Base-by-base conservation (phyloP, 768 basidiomycete genomes). In the Chiua virens region DNA sequence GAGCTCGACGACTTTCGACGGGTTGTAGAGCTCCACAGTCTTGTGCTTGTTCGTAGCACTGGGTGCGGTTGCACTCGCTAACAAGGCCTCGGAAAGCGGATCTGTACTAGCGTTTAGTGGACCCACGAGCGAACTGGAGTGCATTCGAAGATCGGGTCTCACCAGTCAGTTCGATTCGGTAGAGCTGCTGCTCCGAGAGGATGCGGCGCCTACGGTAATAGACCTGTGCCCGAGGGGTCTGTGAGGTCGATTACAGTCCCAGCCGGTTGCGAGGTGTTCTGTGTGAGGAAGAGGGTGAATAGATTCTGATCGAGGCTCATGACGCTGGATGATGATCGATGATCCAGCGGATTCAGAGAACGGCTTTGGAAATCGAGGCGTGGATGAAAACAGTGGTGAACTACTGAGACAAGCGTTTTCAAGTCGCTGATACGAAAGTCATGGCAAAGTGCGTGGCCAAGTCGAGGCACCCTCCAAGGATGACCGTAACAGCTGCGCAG, bases 221-320 rank as follows among this genome's bases (percentile, higher is more conserved):
- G 1, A 80, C 65, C 4, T n/a, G 66, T 78, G 7, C 85, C 88
- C 2, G 75, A 65, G 3, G 80, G 74, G 60, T 92, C 89, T 21
- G 81, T 72, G 45, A 93, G 81, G 67, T 92, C 90, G 21, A 87
- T 68, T 17, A 86, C 79, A 9, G 58, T 51, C 2, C 57, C 61
- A 57, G 75, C 73, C 11, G 80, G 77, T 55, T 84, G 77, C 35
- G 83, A 78, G 51, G 80, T 69, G 64, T 79, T 80, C 6, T 81
- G 80, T 0, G 79, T 77, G 49, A 91, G 71, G 56, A 79, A 69
- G 48, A 93, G 82, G 3, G 91, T 92, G 73, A 92, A 93, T 11
- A 93, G 73, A 65, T 92, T 92, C 67, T 89, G 80, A 67, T 92
- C 90, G 48, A 93, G 73, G 63, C 88, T 89, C 90, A 92, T 92